Evolutionary conservation across 2,329 filamentous ascomycete species (phyloP).

Genomic region (Lachnellula subtilissima): DNA sequence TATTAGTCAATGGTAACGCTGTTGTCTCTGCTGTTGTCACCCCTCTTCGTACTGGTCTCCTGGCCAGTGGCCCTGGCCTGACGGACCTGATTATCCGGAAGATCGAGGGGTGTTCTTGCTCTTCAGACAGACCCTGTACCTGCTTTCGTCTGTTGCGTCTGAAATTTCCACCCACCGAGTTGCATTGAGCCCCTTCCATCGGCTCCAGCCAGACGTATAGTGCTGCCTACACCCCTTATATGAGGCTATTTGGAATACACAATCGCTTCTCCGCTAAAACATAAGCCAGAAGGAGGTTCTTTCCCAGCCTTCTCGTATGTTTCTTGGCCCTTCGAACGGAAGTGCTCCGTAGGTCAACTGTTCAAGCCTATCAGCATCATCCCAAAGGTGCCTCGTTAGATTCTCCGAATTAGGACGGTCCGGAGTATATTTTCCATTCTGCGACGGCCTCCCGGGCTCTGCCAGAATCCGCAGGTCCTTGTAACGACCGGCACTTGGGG

Average conservation of each 20-base stretch:
- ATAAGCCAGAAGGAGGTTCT: neutral
- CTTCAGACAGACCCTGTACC: slow-evolving; percentile 10
- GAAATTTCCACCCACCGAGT: slow-evolving; percentile 9
- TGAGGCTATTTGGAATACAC: neutral
- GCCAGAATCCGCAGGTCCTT: neutral
- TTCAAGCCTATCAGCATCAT: neutral
- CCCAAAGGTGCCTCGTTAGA: neutral
- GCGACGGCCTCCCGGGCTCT: neutral
- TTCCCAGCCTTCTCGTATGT: neutral
- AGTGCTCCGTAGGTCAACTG: neutral
- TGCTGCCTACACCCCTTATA: neutral
- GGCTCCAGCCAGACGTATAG: neutral
- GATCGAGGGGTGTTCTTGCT: slow-evolving; percentile 13
- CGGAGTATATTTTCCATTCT: neutral
- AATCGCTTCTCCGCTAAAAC: neutral
- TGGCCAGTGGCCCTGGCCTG: neutral
- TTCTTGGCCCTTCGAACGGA: neutral
- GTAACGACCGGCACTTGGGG: slow-evolving; percentile 12
- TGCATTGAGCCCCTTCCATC: slow-evolving; percentile 7
- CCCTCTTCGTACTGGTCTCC: neutral
- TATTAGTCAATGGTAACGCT: neutral
- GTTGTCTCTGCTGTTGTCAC: neutral
- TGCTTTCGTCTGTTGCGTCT: slow-evolving; percentile 10
- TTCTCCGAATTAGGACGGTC: neutral
- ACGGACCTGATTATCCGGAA: slow-evolving; percentile 17